Evolutionary conservation across 805 yeast species (phyloP), one percentile per base, ranked within the genome.

Genomic region (Priceomyces carsonii): DNA sequence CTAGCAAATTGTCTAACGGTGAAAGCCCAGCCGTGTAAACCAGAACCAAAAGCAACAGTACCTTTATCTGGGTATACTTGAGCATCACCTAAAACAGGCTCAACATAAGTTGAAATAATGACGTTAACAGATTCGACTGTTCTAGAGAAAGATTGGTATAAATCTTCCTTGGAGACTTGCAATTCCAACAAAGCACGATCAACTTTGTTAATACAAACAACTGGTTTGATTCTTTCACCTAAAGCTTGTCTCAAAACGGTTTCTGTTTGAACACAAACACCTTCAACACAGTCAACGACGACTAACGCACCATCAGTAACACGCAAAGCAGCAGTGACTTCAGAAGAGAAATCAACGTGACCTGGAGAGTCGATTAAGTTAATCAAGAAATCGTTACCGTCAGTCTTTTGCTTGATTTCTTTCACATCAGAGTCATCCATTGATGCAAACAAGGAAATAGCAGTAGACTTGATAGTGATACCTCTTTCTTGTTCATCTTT

Each of bases 21-120:
- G 91, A 91, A 91, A 69, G 97, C 98, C 99, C 99, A 91, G 75
- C 99, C 99, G 83, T 91, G 99, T 68, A 91, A 80, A 85, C 98
- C 99, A 72, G 98, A 93, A 80, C 96, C 98, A 75, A 91, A 91
- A 58, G 99, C 99, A 66, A 91, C 96, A 72, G 98, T 91, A 79
- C 99, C 99, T 69, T 75, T 73, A 72, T 91, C 95, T 74, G 99
- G 99, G 95, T 84, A 91, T 51, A 91, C 98, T 80, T 91, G 98
- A 62, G 79, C 83, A 66, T 91, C 98, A 79, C 99, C 99, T 51
- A 91, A 73, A 47, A 78, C 71, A 73, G 79, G 76, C 70, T 91
- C 99, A 62, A 81, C 75, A 78, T 91, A 91, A 61, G 98, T 91
- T 53, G 98, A 79, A 69, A 91, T 88, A 69, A 93, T 85, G 66